phyloP scores from a whole-genome alignment of 2,329 filamentous ascomycete species.

The Ophiostoma pallidulum region DNA sequence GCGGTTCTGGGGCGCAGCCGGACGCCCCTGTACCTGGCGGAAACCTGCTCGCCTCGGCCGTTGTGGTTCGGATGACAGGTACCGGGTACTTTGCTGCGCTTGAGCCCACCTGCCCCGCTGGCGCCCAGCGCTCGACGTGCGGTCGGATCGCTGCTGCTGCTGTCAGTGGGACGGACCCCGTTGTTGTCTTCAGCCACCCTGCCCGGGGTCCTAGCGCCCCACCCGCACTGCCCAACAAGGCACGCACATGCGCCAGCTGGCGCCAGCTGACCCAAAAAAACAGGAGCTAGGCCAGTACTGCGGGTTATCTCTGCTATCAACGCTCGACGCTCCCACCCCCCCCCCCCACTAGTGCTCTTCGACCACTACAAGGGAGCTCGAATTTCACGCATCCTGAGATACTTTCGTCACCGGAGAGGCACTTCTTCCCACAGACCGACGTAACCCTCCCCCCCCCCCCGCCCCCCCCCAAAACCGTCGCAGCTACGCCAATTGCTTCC shows the following conservation, averaged over 20 bases:
- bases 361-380: slow-evolving; percentile 3
- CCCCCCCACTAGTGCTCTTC: slow-evolving; percentile 4
- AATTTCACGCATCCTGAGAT: slow-evolving; percentile 12
- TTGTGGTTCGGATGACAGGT: not conserved
- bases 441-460: too few species aligned
- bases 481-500: not conserved
- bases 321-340: not conserved
- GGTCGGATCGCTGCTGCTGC: slow-evolving; percentile 8
- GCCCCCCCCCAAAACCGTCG: not conserved
- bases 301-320: not conserved
- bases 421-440: too few species aligned
- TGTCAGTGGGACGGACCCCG: too few species aligned
- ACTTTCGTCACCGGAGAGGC: too few species aligned
- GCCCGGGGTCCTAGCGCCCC: too few species aligned
- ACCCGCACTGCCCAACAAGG: not conserved
- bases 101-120: slow-evolving; percentile 1
- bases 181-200: too few species aligned
- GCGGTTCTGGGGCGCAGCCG: too few species aligned
- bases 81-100: not conserved
- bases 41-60: not conserved
- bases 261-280: not conserved
- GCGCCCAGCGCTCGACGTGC: slow-evolving; percentile 2
- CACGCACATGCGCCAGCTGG: slow-evolving; percentile 5
- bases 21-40: too few species aligned
- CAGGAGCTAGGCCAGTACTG: not conserved